Evolutionary conservation across 352 stramenopile species (phyloP), one percentile per base, ranked within the genome.

Genomic region (Phytophthora sojae): DNA sequence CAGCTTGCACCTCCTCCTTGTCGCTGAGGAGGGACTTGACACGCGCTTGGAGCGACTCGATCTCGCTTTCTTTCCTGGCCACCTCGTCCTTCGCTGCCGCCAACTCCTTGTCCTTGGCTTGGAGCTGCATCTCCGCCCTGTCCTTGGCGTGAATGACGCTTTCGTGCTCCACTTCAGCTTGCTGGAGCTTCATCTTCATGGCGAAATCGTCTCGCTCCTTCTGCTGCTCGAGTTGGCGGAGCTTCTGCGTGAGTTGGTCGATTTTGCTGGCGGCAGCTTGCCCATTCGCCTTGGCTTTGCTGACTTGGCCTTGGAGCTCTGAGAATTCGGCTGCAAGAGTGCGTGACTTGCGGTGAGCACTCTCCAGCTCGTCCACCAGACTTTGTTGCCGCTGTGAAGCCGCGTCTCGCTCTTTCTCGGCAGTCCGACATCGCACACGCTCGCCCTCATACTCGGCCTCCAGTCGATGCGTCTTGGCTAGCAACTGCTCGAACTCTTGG

Each of bases 281-380:
- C 53, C 89, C 82, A 23, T 74, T 80, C 57, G 83, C 57, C 35
- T 81, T 86, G 17, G 72, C 21, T 67, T 86, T 86, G 42, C 23
- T 73, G 3, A 82, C 47, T 26, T 79, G 71, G 17, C 45, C 37
- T 23, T 80, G 82, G 9, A 82, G 25, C 0, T 89, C 83, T 0
- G 69, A 71, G 4, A 54, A 55, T 47, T 89, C 80, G 14, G 23
- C 57, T 4, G 47, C 45, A 23, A 70, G 54, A 11, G 52, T 50
- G 5, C 80, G 80, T 14, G 32, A 52, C 23, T 77, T 76, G 50
- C 83, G 75, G 14, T 69, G 35, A 26, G 67, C 57, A 2, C n/a
- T 52, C 19, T 83, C 80, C 11, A 75, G 17, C 7, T 81, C 77
- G n/a, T 80, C 73, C 23, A 82, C 54, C 0, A 81, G 17, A 42